phyloP scores from a whole-genome alignment of 2,329 filamentous ascomycete genomes.

The Colletotrichum sp. region DNA sequence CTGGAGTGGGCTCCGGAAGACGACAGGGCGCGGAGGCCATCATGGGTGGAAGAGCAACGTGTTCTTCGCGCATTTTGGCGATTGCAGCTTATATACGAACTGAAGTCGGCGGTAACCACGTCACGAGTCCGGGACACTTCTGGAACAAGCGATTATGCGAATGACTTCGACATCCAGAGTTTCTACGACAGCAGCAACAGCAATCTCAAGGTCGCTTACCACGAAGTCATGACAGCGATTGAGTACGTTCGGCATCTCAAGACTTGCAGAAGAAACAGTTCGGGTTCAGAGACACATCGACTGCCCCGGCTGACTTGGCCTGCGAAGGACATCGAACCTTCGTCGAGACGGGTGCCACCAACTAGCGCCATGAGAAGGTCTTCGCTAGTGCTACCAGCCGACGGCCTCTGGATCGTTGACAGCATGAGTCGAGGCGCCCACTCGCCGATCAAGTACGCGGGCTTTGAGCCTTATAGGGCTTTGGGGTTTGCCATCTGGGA shows the following conservation, averaged over 20 bases:
- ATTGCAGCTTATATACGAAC: background rate
- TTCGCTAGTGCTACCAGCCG: background rate
- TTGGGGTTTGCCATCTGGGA: slow-evolving; percentile 16
- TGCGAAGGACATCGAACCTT: background rate
- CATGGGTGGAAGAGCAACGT: slow-evolving; percentile 13
- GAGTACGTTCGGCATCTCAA: background rate
- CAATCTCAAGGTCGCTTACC: slow-evolving; percentile 5
- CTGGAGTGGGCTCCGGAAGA: background rate
- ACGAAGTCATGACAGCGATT: slow-evolving; percentile 10
- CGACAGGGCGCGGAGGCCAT: background rate
- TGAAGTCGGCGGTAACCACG: background rate
- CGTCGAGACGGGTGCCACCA: background rate
- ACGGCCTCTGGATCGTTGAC: slow-evolving; percentile 16
- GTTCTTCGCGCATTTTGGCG: slow-evolving; percentile 8
- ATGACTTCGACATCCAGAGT: background rate
- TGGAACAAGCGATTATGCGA: accelerated
- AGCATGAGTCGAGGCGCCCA: slow-evolving; percentile 9
- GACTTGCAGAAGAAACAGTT: accelerated
- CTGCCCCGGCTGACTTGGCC: background rate
- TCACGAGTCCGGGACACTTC: background rate
- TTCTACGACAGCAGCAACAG: slow-evolving; percentile 12
- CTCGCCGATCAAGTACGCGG: slow-evolving; percentile 14
- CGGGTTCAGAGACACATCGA: background rate
- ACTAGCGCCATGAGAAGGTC: background rate
- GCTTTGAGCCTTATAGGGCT: slow-evolving; percentile 1